These are phyloP conservation scores for Nannochloropsis oceanica DNA, from an alignment of 108 stramenopile species.

Conservation along the genomic window DNA sequence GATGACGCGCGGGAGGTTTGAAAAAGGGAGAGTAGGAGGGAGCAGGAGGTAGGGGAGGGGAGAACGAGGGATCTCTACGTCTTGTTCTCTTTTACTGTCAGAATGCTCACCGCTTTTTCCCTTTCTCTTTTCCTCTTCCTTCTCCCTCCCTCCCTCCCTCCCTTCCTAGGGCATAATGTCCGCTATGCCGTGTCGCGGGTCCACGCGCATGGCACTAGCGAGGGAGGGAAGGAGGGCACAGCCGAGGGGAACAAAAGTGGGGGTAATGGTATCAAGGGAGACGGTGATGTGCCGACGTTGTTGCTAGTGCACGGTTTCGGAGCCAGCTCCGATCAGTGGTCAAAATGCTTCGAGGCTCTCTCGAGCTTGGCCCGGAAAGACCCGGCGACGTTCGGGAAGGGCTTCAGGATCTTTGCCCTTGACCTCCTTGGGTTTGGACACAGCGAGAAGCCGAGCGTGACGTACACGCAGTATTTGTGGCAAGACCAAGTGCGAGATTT, in stretches of 20 bases:
- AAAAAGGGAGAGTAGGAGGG: too few species aligned
- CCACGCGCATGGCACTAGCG: neutral
- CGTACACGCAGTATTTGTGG: slow-evolving; percentile 36
- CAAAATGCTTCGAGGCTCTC: neutral
- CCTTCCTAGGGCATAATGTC: neutral
- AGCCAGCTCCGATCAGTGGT: slow-evolving; percentile 29
- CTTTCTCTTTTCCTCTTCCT: too few species aligned
- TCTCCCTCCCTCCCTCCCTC: too few species aligned
- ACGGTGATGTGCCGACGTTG: slow-evolving; percentile 8
- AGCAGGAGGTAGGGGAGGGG: too few species aligned
- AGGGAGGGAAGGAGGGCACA: neutral
- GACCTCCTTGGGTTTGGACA: slow-evolving; percentile 36
- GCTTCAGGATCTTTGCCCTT: slow-evolving; percentile 10
- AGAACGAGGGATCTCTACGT: slow-evolving; percentile 17
- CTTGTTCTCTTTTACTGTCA: too few species aligned
- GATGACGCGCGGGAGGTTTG: too few species aligned
- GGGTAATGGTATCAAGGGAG: neutral
- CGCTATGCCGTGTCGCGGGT: neutral
- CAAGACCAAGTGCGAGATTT: slow-evolving; percentile 26
- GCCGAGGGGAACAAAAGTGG: neutral
- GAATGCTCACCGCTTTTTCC: too few species aligned
- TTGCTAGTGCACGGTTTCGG: slow-evolving; percentile 39
- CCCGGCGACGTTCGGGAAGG: neutral
- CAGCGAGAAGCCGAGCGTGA: slow-evolving; percentile 26
- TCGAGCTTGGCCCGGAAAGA: neutral